phyloP scores from a whole-genome alignment of 108 stramenopile species.

The Cyclostephanos tholiformis region DNA sequence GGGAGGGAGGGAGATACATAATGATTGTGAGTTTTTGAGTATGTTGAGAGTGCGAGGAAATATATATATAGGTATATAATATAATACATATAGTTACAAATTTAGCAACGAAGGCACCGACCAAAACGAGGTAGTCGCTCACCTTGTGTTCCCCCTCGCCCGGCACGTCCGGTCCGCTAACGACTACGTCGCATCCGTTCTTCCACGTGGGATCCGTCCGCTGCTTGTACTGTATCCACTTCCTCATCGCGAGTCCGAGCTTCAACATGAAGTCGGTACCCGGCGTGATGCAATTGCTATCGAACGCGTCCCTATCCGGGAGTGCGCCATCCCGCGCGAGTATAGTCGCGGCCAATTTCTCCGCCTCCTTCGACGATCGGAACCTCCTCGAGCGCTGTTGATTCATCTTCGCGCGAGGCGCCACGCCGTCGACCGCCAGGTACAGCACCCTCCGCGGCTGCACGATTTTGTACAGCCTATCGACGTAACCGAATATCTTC shows the following conservation, averaged over 20 bases:
- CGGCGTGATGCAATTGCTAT: constrained; percentile 99
- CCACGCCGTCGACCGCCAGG: constrained; percentile 98
- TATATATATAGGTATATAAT: too few species aligned
- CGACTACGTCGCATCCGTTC: constrained; percentile 84
- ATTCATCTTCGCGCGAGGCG: constrained; percentile 99
- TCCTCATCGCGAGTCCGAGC: constrained; percentile 87
- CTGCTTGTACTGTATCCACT: constrained; percentile 93
- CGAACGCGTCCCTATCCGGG: constrained; percentile 79
- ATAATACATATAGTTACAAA: too few species aligned
- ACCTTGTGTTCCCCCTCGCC: constrained; percentile 99
- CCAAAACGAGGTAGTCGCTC: too few species aligned
- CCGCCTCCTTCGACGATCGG: constrained; percentile 92
- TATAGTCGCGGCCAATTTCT: constrained; percentile 81
- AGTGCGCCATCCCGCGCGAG: constrained; percentile 75
- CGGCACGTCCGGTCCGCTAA: constrained; percentile 97
- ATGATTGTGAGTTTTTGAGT: too few species aligned
- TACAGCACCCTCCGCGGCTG: constrained; percentile 86
- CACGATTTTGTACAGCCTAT: constrained; percentile 94
- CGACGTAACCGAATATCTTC: constrained; percentile 96
- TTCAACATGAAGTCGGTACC: constrained; percentile 99
- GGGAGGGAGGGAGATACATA: too few species aligned
- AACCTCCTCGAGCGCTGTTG: constrained; percentile 99
- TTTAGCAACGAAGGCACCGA: neutral
- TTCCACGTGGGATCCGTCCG: constrained; percentile 94
- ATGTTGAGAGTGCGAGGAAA: too few species aligned